These are phyloP conservation scores for Mucor piriformis DNA, from an alignment of 371 early-diverging fungal genomes.

Conservation along the genomic window DNA sequence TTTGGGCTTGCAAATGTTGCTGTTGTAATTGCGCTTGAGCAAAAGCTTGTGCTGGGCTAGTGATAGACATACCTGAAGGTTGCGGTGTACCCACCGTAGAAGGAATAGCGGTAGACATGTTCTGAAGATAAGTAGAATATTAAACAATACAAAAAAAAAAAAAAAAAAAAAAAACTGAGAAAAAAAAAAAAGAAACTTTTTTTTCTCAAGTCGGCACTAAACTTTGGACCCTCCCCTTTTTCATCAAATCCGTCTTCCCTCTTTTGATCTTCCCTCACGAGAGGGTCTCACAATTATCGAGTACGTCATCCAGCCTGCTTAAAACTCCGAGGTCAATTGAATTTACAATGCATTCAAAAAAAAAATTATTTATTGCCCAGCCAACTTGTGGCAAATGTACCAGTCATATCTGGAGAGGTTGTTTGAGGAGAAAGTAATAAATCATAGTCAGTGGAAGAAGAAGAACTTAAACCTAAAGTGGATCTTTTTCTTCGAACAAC, in stretches of 20 bases:
- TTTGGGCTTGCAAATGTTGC: not conserved
- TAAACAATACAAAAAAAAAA: slow-evolving; percentile 1
- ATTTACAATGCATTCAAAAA: not conserved
- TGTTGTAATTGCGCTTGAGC: slow-evolving; percentile 26
- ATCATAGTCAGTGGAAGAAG: slow-evolving; percentile 16
- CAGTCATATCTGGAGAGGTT: slow-evolving; percentile 11
- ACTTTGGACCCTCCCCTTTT: not conserved
- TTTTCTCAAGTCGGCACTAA: slow-evolving; percentile 6
- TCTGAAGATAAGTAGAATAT: not conserved
- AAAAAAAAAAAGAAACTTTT: not conserved
- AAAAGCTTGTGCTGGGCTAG: slow-evolving; percentile 26
- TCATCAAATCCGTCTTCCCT: not conserved
- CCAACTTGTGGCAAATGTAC: slow-evolving; percentile 26
- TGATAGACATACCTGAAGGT: slow-evolving; percentile 19
- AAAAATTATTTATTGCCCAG: slow-evolving; percentile 22
- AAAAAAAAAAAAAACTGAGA: slow-evolving; percentile 1
- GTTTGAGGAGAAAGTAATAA: not conserved
- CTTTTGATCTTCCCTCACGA: no score
- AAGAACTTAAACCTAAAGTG: slow-evolving; percentile 6
- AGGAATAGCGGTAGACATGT: slow-evolving; percentile 33
- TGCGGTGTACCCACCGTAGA: slow-evolving; percentile 28
- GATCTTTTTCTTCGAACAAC: slow-evolving; percentile 22
- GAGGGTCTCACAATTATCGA: no score
- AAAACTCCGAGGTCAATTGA: no score
- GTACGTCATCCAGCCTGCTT: no score